Evolutionary conservation across 2,329 filamentous ascomycete genomes (phyloP), one percentile per base, ranked within the genome.

Genomic region (Claviceps arundinis): DNA sequence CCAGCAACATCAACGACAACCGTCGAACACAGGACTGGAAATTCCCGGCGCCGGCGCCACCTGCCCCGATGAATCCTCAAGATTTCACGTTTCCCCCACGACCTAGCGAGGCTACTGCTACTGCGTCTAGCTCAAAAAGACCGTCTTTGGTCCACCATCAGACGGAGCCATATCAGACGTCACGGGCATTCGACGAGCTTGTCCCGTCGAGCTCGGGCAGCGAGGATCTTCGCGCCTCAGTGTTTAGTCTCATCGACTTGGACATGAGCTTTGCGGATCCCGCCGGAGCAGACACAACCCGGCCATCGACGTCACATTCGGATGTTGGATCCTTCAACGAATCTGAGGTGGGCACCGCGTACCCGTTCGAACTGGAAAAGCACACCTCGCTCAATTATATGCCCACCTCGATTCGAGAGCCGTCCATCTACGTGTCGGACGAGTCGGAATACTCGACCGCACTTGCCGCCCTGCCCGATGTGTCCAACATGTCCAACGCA

Each of bases 331-430:
- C 77, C 0, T 68, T 81, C 11, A 71, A 73, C 7, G 79, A 78
- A 49, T 80, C 78, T 1, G 76, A 81, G 52, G 63, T 76, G 37
- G 73, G 76, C 26, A 72, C 70, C 2, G 72, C 69, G 1, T 79
- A 80, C 57, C 78, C 80, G 0, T 84, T 84, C 53, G 78, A 82
- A 51, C 69, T 84, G 3, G 81, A 84, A 61, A 74, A 76, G n/a
- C 80, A 82, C 57, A 70, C 77, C 1, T 81, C 78, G 1, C 65
- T 81, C 1, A 79, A 80, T 55, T 68, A 67, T 13, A 60, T 64
- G 58, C 64, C 69, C 4, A 59, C 65, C 4, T 63, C 65, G 0
- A 70, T 67, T 48, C 70, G 78, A 38, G 77, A 80, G 56, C 77
- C 77, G 0, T 80, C 76, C 3, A 80, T 82, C 47, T 82, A 82